Percentiles rank a stretch among this genome's conserved stretches.
Conservation (phyloP, 2,329 filamentous ascomycete species). For the Stemphylium vesicarium region DNA sequence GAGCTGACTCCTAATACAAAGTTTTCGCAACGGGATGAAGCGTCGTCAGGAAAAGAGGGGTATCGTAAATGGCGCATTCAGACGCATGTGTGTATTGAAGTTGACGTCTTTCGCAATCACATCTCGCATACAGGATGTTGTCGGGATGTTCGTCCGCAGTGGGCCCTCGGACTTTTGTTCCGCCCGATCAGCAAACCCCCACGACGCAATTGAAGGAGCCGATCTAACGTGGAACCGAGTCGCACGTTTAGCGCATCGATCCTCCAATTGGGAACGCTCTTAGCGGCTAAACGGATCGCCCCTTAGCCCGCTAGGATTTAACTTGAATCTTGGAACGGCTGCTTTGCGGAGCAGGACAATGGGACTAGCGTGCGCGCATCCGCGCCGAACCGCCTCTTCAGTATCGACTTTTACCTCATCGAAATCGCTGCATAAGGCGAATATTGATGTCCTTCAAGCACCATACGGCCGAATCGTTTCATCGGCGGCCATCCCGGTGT, state of each 20-base stretch:
- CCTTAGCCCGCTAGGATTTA: slow-evolving; percentile 2
- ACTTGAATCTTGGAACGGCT: slow-evolving; percentile 12
- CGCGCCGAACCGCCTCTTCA: slow-evolving; percentile 6
- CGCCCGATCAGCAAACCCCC: background rate
- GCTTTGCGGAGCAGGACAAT: background rate
- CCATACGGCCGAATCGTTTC: background rate
- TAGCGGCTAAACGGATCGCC: slow-evolving; percentile 12
- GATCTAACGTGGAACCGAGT: background rate
- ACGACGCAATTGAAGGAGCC: background rate
- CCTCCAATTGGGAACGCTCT: slow-evolving; percentile 3
- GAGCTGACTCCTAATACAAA: background rate
- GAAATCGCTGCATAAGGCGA: too few relatives aligned
- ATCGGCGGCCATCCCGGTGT: background rate
- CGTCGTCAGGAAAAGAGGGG: background rate
- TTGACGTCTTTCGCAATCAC: background rate
- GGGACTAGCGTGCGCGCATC: slow-evolving; percentile 3
- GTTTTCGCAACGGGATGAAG: background rate
- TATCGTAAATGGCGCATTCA: background rate
- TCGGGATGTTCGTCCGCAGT: background rate
- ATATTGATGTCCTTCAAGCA: too few relatives aligned
- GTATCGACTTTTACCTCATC: background rate
- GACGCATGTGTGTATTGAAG: background rate
- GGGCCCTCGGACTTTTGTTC: background rate
- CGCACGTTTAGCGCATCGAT: background rate
- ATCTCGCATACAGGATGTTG: background rate